These are phyloP conservation scores for Mrakia blollopis DNA, from an alignment of 768 basidiomycete genomes.

Conservation along the genomic window DNA sequence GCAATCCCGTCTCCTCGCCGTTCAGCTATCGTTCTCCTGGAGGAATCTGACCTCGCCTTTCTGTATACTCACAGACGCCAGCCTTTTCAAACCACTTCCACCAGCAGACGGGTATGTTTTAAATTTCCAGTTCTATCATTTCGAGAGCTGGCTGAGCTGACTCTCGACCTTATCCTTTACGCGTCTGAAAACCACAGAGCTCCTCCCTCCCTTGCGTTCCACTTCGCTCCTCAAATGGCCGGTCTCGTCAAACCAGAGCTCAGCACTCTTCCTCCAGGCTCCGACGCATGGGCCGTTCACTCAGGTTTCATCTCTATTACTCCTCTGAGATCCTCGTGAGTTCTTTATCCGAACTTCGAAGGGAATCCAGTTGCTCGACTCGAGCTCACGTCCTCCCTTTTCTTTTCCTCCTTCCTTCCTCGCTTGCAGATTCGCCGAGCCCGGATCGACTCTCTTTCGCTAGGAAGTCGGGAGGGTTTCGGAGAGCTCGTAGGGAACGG, in stretches of 20 bases:
- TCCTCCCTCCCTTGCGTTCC: not conserved
- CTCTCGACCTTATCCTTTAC: not conserved
- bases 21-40: too few species aligned
- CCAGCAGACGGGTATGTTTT: not conserved
- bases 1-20: too few species aligned
- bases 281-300: conserved; percentile 27
- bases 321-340: conserved; percentile 24
- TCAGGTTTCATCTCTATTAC: conserved; percentile 24
- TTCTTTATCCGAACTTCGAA: not conserved
- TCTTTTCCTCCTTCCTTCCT: not conserved
- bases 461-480: conserved; percentile 2
- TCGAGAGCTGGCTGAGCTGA: too few species aligned
- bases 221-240: conserved; percentile 28
- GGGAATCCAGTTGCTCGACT: not conserved
- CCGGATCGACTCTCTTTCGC: conserved; percentile 10
- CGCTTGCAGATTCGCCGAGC: conserved; percentile 16
- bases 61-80: not conserved
- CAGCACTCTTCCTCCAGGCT: conserved; percentile 16
- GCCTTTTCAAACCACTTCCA: conserved; percentile 23
- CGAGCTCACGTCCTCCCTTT: not conserved
- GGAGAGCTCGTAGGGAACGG: conserved; percentile 19
- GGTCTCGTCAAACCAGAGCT: conserved; percentile 23
- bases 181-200: not conserved
- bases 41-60: too few species aligned
- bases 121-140: too few species aligned